A percentile compares a stretch with the other conserved stretches of the same genome.
Evolutionary conservation across 164 flowering plant genomes (phyloP).

Genomic region (Nymphaea thermarum): DNA sequence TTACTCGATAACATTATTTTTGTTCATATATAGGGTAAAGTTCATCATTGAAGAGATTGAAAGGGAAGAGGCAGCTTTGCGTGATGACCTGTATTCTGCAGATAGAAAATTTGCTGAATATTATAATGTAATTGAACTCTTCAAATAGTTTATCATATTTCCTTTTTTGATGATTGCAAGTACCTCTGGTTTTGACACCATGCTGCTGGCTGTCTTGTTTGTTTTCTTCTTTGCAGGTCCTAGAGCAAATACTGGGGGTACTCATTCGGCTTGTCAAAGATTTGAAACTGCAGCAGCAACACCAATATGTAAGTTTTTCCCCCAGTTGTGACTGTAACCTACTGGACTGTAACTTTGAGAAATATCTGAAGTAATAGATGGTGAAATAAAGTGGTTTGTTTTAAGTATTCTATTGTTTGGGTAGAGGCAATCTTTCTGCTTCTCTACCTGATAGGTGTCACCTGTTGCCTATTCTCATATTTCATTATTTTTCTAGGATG

Average conservation of each 20-base stretch:
- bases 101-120: constrained; percentile 95
- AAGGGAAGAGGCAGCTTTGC: constrained; percentile 73
- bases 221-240: constrained; percentile 35
- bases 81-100: constrained; percentile 83
- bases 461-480: too few species aligned
- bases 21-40: constrained; percentile 50
- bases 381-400: neutral
- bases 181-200: too few species aligned
- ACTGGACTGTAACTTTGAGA: neutral
- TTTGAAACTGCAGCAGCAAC: constrained; percentile 91
- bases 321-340: neutral
- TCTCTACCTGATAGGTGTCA: neutral
- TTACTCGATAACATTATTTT: neutral
- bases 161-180: too few species aligned
- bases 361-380: too few species aligned
- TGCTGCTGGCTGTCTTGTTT: neutral
- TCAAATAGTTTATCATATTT: too few species aligned
- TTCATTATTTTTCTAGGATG: constrained; percentile 41
- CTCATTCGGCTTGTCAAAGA: constrained; percentile 97
- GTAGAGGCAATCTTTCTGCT: neutral
- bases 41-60: constrained; percentile 84
- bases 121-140: constrained; percentile 44
- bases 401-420: neutral
- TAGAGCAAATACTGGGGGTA: constrained; percentile 90
- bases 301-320: constrained; percentile 61